A percentile compares a stretch with the other conserved stretches of the same genome.
Evolutionary conservation across 1,284 basidiomycete genomes (phyloP).

Genomic region (Veloporphyrellus conicus): DNA sequence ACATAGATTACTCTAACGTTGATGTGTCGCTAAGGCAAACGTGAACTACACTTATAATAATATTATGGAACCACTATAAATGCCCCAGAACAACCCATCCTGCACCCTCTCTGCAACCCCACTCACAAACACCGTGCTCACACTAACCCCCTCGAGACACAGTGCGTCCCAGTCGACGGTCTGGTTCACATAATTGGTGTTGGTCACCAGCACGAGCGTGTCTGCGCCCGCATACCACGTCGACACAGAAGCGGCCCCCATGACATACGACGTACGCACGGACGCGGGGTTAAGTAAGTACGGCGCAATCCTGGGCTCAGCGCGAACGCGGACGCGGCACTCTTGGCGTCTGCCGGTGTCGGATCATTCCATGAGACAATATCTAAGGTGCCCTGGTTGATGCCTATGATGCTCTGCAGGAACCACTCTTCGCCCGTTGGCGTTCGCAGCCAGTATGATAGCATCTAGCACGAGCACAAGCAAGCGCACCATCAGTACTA

Average conservation of each 20-base stretch:
- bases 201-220: conserved; percentile 41
- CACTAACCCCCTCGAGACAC: conserved; percentile 2
- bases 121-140: conserved; percentile 13
- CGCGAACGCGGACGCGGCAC: conserved; percentile 53
- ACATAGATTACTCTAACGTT: too few species aligned
- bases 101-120: conserved; percentile 9
- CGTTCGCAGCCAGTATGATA: conserved; percentile 60
- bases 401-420: conserved; percentile 57
- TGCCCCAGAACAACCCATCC: conserved; percentile 17
- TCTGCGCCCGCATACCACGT: conserved; percentile 34
- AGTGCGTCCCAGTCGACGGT: conserved; percentile 22
- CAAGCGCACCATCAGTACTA: too few species aligned
- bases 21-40: too few species aligned
- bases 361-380: conserved; percentile 70
- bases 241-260: conserved; percentile 37
- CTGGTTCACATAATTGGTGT: conserved; percentile 37
- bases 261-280: conserved; percentile 26
- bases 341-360: conserved; percentile 56
- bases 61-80: conserved; percentile 13
- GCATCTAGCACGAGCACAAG: too few species aligned
- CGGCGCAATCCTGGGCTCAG: conserved; percentile 36
- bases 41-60: too few species aligned
- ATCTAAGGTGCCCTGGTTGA: conserved; percentile 68
- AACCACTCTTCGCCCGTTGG: conserved; percentile 70
- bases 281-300: conserved; percentile 38